These are phyloP conservation scores for Plenodomus tracheiphilus DNA, from an alignment of 2,329 filamentous ascomycete genomes.

Conservation along the genomic window DNA sequence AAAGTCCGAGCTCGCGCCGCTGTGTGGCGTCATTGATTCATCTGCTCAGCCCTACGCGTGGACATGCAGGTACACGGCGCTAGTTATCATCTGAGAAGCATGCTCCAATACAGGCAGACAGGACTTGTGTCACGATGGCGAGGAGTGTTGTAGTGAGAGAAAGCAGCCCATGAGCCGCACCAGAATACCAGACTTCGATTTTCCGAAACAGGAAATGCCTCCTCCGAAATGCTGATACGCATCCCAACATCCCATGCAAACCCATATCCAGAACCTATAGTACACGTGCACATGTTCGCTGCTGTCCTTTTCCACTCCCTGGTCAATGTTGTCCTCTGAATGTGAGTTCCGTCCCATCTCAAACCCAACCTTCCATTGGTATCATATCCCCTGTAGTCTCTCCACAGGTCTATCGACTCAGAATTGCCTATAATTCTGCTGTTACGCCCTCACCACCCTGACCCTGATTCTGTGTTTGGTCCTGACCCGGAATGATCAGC, in stretches of 20 bases:
- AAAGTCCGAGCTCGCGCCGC: conserved; percentile 6
- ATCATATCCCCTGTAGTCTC: conserved; percentile 14
- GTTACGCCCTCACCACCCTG: conserved; percentile 20
- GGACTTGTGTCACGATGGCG: too few species aligned
- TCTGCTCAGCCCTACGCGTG: too few species aligned
- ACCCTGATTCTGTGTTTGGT: conserved; percentile 17
- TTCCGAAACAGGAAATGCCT: neutral
- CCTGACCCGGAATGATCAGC: conserved; percentile 65
- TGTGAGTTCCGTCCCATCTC: too few species aligned
- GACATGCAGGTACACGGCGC: too few species aligned
- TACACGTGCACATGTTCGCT: conserved; percentile 24
- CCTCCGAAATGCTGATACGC: neutral
- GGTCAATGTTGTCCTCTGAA: too few species aligned
- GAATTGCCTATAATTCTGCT: conserved; percentile 19
- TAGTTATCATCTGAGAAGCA: too few species aligned
- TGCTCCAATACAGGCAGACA: too few species aligned
- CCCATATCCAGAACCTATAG: conserved; percentile 25
- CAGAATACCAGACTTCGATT: neutral
- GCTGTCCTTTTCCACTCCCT: conserved; percentile 2
- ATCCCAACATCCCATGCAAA: neutral
- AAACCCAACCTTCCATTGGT: conserved; percentile 13
- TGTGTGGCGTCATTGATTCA: conserved; percentile 1
- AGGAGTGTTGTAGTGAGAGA: too few species aligned
- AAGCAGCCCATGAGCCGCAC: neutral
- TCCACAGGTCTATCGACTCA: neutral